Conservation (phyloP, 495 filamentous ascomycete genomes). For the Aspergillus egyptiacus region DNA sequence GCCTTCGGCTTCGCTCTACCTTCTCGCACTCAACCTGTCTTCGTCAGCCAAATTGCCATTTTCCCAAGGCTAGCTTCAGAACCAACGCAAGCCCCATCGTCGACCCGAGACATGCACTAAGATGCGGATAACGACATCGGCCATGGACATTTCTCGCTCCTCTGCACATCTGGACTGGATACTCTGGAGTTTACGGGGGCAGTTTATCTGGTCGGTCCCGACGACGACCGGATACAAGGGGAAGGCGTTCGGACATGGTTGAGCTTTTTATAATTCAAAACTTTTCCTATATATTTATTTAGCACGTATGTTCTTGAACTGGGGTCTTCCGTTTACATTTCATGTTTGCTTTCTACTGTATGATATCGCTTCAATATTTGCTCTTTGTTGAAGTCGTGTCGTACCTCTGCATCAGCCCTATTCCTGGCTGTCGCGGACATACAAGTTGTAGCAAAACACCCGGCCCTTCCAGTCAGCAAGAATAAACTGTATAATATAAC, state of each 20-base stretch:
- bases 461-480: too few relatives aligned
- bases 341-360: constrained; percentile 11
- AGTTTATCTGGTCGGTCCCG: not conserved
- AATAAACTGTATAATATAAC: too few relatives aligned
- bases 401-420: not conserved
- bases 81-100: not conserved
- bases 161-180: not conserved
- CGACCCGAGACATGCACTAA: not conserved
- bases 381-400: constrained; percentile 8
- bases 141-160: not conserved
- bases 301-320: constrained; percentile 1
- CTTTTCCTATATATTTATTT: constrained; percentile 3
- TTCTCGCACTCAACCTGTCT: constrained; percentile 9
- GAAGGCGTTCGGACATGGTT: constrained; percentile 20
- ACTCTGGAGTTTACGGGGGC: not conserved
- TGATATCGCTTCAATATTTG: constrained; percentile 11
- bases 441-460: not conserved
- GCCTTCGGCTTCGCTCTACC: constrained; percentile 7
- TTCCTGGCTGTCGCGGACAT: not conserved
- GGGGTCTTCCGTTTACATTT: constrained; percentile 5
- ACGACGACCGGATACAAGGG: constrained; percentile 4
- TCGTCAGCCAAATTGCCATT: constrained; percentile 11
- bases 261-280: constrained; percentile 9
- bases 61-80: not conserved
- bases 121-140: not conserved